Evolutionary conservation across 106 monocot species (phyloP), one percentile per base, ranked within the genome.

Genomic region (Cymbidium sinense): DNA sequence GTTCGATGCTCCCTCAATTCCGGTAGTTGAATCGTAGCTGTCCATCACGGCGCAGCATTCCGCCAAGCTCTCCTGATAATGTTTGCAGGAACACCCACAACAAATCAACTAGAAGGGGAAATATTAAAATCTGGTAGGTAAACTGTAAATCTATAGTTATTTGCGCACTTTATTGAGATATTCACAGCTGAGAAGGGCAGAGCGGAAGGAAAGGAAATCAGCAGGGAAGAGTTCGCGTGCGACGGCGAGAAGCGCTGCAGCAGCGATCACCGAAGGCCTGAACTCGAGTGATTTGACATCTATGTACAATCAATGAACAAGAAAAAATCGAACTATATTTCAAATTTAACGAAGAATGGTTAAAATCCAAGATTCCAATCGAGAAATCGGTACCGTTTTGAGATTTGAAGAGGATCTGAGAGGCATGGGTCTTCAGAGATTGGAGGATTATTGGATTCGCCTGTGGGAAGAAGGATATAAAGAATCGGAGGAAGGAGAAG

Each of bases 401-500:
- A 23, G 84, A 80, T 41, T 81, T 76, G 70, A 96, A 76, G 52
- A 96, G 76, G 83, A 75, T 81, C 41, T 87, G 78, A 20, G 80
- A 50, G 77, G 96, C 85, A 28, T 86, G 91, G 20, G 82, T 33
- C 77, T 87, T 89, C 82, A 96, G 82, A 30, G 91, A 76, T 34
- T 76, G 71, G 62, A 91, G 52, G 34, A 85, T 74, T 9, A 86
- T 64, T 1, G 81, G 82, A 19, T 85, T 86, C 23, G 67, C 47
- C 33, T 82, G 83, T 36, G 43, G 75, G 76, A 91, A 94, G 77
- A 84, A 81, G 75, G 87, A 34, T 50, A 88, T 76, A 82, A 96
- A 96, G 88, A 88, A 93, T 47, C 81, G 62, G 79, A 96, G 86
- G 84, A 96, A 96, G 34, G 88, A 86, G 88, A 96, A 90, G 25